Evolutionary conservation across 495 filamentous ascomycete genomes (phyloP), one percentile per base, ranked within the genome.

Genomic region (Trichoderma parareesei): DNA sequence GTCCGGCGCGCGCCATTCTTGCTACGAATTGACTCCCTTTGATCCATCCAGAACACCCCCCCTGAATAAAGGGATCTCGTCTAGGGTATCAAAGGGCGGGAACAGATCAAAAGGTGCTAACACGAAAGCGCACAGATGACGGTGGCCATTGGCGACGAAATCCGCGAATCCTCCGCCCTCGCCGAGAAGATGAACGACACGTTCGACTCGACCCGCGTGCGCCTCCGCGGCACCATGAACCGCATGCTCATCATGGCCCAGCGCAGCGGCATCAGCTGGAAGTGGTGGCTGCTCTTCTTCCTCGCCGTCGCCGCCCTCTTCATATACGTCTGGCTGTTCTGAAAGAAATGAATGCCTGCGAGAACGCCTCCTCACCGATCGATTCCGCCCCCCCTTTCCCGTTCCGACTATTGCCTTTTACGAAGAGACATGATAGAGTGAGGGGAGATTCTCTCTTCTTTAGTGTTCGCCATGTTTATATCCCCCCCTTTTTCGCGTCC

Each of bases 201-300:
- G 5, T 98, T 98, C 71, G 94, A 97, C 68, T 84, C 81, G 68
- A 95, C 95, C 57, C 80, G 92, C 60, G 73, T 90, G 38, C 81
- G 89, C 69, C 76, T 98, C 66, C 81, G 87, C 18, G 90, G 93
- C 48, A 98, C 95, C 48, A 98, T 98, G 94, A 96, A 90, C 70
- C 81, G 92, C 38, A 98, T 98, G 94, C 77, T 98, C 65, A 73
- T 92, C 65, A 98, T 98, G 94, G 95, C 94, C 5, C 87, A 97
- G 77, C 80, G 86, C 70, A 95, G 92, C 13, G 95, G 95, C 4
- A 87, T 98, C 38, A 89, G 92, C 66, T 98, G 94, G 94, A 90
- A 84, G 76, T 90, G 92, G 37, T 98, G 95, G 94, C 71, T 95
- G 60, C 81, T 75, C 20, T 98, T 98, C 76, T 95, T 98, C 70